Conservation (phyloP, 192 early-diverging fungal genomes). For the Lobosporangium transversale region DNA sequence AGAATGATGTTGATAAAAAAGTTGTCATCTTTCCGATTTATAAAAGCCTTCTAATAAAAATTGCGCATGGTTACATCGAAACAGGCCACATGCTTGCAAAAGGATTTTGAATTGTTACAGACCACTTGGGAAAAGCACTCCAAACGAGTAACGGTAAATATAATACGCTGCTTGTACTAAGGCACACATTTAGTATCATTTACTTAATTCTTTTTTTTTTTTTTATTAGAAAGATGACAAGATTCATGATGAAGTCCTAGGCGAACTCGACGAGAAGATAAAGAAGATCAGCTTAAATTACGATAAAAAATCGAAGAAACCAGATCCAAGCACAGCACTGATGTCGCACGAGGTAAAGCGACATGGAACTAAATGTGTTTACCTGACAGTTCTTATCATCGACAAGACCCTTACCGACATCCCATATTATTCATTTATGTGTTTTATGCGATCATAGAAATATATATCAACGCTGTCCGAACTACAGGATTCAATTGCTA, state of each 20-base stretch:
- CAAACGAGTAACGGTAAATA: slow-evolving; percentile 46
- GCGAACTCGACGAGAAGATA: slow-evolving; percentile 50
- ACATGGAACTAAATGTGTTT: not conserved
- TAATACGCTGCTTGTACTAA: not conserved
- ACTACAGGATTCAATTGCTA: slow-evolving; percentile 43
- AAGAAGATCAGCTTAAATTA: slow-evolving; percentile 54
- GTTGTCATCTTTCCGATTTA: too few species aligned
- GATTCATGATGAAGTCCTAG: slow-evolving; percentile 47
- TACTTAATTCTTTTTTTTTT: too few species aligned
- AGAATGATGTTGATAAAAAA: too few species aligned
- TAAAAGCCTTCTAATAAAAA: too few species aligned
- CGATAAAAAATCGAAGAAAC: slow-evolving; percentile 54
- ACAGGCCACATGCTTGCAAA: slow-evolving; percentile 54
- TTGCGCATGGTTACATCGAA: too few species aligned
- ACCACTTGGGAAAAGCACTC: slow-evolving; percentile 55
- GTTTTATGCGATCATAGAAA: slow-evolving; percentile 24
- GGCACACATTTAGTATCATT: too few species aligned
- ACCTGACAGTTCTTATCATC: not conserved
- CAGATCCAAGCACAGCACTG: slow-evolving; percentile 49
- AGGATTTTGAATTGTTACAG: slow-evolving; percentile 54
- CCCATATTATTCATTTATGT: too few species aligned
- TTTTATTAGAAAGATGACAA: slow-evolving; percentile 53
- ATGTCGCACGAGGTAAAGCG: slow-evolving; percentile 48
- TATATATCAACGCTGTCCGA: slow-evolving; percentile 50
- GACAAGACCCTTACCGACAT: too few species aligned